phyloP scores from a whole-genome alignment of 139 green algal genomes.

The Limnomonas spitsbergensis region DNA sequence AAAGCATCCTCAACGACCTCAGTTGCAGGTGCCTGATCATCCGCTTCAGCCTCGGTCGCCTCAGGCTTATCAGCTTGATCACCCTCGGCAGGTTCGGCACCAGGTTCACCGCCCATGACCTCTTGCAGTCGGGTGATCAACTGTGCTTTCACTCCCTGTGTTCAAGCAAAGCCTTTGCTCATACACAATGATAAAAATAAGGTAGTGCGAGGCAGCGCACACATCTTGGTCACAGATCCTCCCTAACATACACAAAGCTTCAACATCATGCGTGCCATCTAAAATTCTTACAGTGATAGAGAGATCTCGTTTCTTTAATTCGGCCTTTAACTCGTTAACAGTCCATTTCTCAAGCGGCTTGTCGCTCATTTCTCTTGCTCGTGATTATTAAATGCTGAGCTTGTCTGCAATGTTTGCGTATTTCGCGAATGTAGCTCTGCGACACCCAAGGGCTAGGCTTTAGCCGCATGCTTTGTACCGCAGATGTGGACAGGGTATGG shows the following conservation, averaged over 20 bases:
- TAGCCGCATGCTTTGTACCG: no score
- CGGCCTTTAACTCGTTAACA: constrained; percentile 3
- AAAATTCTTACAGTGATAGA: neutral
- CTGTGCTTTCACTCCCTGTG: constrained; percentile 31
- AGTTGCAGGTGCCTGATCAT: neutral
- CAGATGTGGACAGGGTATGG: no score
- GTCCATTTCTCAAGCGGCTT: constrained; percentile 20
- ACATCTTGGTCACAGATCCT: no score
- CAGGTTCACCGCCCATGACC: neutral
- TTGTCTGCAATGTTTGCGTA: no score
- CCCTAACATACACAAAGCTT: neutral
- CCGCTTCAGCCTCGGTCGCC: no score
- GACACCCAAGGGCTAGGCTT: no score
- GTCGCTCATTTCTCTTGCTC: neutral
- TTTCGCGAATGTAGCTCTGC: no score
- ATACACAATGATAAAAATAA: neutral
- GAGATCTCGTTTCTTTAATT: neutral
- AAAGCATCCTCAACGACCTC: neutral
- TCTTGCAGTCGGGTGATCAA: constrained; percentile 24
- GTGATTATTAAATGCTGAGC: no score
- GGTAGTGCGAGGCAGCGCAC: neutral
- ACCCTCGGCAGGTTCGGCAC: neutral
- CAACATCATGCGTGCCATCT: neutral
- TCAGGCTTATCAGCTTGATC: neutral
- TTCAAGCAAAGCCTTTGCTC: neutral